These are phyloP conservation scores for Podaxis rugospora DNA, from an alignment of 768 basidiomycete species.

Conservation along the genomic window DNA sequence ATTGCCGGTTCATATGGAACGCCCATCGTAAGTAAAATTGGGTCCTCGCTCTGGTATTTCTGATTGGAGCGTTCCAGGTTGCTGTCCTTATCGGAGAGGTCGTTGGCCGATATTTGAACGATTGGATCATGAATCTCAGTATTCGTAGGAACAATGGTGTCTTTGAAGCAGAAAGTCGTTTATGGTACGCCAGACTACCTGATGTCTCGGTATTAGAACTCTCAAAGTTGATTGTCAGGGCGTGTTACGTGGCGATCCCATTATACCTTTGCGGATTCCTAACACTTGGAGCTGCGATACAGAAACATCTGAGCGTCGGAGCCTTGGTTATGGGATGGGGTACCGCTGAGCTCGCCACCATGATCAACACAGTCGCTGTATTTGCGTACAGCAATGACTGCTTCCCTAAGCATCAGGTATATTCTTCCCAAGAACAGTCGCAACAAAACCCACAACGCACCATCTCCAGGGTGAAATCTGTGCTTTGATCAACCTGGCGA, in stretches of 20 bases:
- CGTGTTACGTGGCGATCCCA: slow-evolving; percentile 47
- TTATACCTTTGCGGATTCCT: slow-evolving; percentile 54
- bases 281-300: slow-evolving; percentile 43
- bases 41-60: slow-evolving; percentile 23
- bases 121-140: slow-evolving; percentile 25
- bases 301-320: slow-evolving; percentile 41
- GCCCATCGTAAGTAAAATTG: neutral
- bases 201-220: too few relatives aligned
- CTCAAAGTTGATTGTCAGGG: slow-evolving; percentile 26
- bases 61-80: slow-evolving; percentile 26
- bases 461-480: slow-evolving; percentile 46
- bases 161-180: slow-evolving; percentile 40
- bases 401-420: slow-evolving; percentile 26
- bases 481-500: slow-evolving; percentile 48
- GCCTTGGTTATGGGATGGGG: slow-evolving; percentile 61
- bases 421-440: neutral
- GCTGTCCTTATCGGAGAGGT: slow-evolving; percentile 32
- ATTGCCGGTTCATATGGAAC: slow-evolving; percentile 10
- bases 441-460: slow-evolving; percentile 12
- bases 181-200: slow-evolving; percentile 34
- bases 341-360: slow-evolving; percentile 41
- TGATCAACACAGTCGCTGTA: slow-evolving; percentile 49
- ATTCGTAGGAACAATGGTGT: slow-evolving; percentile 32
- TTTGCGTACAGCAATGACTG: slow-evolving; percentile 34
- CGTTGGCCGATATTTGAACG: slow-evolving; percentile 31